phyloP scores from a whole-genome alignment of 768 basidiomycete genomes.

The Boletellus emodensis region DNA sequence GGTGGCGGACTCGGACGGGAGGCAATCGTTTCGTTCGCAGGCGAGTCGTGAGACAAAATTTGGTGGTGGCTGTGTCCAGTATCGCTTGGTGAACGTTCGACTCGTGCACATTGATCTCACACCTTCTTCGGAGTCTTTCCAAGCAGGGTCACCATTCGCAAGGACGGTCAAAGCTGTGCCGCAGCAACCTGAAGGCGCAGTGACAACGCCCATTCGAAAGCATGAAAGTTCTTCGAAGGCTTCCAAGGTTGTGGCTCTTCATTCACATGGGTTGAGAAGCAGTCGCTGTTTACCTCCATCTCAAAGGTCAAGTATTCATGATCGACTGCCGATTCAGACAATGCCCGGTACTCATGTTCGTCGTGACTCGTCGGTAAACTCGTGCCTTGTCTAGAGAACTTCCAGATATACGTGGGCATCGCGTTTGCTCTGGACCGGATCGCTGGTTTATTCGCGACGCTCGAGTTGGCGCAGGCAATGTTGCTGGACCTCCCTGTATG shows the following conservation, averaged over 20 bases:
- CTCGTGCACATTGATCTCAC: too few species aligned
- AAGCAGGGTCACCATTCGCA: background rate
- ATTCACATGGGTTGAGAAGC: background rate
- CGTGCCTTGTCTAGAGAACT: too few species aligned
- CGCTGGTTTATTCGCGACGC: constrained; percentile 76
- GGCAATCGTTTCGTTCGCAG: background rate
- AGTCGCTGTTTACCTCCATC: constrained; percentile 31
- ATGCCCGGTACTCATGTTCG: constrained; percentile 71
- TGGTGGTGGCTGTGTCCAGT: too few species aligned
- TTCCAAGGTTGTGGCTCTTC: constrained; percentile 1
- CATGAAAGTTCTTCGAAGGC: background rate
- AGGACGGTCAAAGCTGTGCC: background rate
- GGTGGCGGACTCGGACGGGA: background rate
- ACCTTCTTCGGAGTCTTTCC: too few species aligned
- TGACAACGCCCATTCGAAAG: background rate
- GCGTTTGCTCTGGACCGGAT: constrained; percentile 79
- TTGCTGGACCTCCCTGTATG: constrained; percentile 73
- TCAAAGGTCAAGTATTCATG: constrained; percentile 45
- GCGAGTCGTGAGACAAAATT: background rate
- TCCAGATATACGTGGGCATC: constrained; percentile 55
- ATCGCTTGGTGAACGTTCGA: too few species aligned
- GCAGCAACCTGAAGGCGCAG: too few species aligned
- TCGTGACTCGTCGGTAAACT: too few species aligned
- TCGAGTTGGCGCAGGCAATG: constrained; percentile 84
- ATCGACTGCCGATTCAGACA: constrained; percentile 64